Conservation (phyloP, 2,329 filamentous ascomycete species). For the Grosmannia penicillata region DNA sequence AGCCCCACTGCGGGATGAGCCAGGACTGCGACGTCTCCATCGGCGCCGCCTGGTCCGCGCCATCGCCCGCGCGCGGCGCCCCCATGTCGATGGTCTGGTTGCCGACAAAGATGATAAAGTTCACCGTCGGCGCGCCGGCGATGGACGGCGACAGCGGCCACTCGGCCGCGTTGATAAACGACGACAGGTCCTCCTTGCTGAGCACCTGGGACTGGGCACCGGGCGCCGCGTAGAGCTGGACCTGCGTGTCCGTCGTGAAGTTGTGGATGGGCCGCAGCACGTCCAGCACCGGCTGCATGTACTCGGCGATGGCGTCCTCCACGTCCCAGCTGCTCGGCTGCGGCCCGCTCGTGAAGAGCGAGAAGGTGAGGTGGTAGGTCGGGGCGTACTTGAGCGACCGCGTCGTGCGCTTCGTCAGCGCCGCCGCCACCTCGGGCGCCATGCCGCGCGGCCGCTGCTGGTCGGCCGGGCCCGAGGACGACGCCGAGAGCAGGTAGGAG, state of each 20-base stretch:
- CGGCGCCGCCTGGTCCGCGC: conserved; percentile 15
- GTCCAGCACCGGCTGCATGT: conserved; percentile 68
- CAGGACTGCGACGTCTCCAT: conserved; percentile 47
- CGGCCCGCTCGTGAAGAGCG: conserved; percentile 70
- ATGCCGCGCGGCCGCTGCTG: conserved; percentile 27
- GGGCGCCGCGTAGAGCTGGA: conserved; percentile 77
- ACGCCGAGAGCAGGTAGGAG: conserved; percentile 53
- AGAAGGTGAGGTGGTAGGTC: conserved; percentile 92
- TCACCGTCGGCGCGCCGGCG: conserved; percentile 81
- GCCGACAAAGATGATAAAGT: conserved; percentile 86
- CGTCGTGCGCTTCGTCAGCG: conserved; percentile 56
- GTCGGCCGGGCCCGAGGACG: conserved; percentile 22
- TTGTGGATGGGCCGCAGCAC: conserved; percentile 75
- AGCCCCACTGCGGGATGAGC: conserved; percentile 93
- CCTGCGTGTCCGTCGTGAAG: conserved; percentile 91
- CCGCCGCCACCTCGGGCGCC: conserved; percentile 36
- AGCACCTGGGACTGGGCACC: conserved; percentile 51
- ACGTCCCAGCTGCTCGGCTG: conserved; percentile 84
- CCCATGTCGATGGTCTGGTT: conserved; percentile 50
- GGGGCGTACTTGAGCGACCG: conserved; percentile 81
- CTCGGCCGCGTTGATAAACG: conserved; percentile 94
- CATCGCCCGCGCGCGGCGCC: background rate
- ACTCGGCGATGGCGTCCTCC: conserved; percentile 62
- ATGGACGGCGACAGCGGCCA: conserved; percentile 95
- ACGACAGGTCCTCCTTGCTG: conserved; percentile 73